Percentiles rank a stretch among this genome's conserved stretches.
These are phyloP conservation scores for Lasiodiplodia theobromae DNA, from an alignment of 2,329 filamentous ascomycete genomes.

Conservation along the genomic window DNA sequence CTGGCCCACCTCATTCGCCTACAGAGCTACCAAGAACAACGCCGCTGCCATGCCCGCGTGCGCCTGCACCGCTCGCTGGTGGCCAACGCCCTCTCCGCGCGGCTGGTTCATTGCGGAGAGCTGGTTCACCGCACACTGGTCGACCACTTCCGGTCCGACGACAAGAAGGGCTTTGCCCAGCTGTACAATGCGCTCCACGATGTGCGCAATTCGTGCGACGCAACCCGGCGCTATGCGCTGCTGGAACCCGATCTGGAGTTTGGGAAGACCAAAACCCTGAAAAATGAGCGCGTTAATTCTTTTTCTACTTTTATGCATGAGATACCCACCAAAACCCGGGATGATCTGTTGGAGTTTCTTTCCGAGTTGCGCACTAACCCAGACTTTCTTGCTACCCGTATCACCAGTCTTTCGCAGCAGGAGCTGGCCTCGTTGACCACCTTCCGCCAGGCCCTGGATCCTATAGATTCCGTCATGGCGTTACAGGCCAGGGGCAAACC, in stretches of 20 bases:
- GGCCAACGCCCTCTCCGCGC: conserved; percentile 76
- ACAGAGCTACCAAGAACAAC: conserved; percentile 82
- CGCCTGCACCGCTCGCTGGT: conserved; percentile 78
- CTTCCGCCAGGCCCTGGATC: conserved; percentile 79
- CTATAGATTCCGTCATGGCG: conserved; percentile 82
- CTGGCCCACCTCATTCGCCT: conserved; percentile 79
- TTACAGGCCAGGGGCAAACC: conserved; percentile 64
- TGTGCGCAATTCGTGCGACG: conserved; percentile 78
- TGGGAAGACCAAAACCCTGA: conserved; percentile 45
- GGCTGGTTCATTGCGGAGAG: conserved; percentile 76
- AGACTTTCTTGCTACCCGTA: conserved; percentile 83
- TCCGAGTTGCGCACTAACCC: conserved; percentile 84
- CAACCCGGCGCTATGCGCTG: conserved; percentile 72
- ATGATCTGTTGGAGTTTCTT: conserved; percentile 80
- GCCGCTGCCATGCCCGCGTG: conserved; percentile 74
- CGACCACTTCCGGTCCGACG: conserved; percentile 78
- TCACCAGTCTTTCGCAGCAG: conserved; percentile 75
- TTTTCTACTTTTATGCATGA: conserved; percentile 65
- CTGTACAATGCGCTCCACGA: conserved; percentile 81
- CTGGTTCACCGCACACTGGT: conserved; percentile 77
- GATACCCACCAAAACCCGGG: conserved; percentile 76
- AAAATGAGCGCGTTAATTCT: conserved; percentile 54
- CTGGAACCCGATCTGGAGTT: conserved; percentile 76
- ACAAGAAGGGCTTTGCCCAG: conserved; percentile 77
- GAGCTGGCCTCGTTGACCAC: conserved; percentile 81